Percentiles rank a stretch among this genome's conserved stretches.
Conservation (phyloP, 129 eudicot species). For the Arctium minus region DNA sequence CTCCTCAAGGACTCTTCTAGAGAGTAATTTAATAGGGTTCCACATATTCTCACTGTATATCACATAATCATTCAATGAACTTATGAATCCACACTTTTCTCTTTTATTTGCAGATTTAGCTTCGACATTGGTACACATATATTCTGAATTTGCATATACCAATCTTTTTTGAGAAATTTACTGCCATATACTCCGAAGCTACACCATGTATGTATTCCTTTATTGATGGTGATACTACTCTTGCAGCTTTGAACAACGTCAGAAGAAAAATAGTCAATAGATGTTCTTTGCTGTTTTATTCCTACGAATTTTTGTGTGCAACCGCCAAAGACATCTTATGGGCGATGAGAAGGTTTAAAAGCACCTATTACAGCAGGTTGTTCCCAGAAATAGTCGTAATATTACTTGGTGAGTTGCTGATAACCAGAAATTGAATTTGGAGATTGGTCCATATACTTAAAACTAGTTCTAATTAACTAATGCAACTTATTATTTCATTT, state of each 20-base stretch:
- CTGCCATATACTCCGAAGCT: background rate
- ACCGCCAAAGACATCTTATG: background rate
- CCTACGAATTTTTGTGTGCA: background rate
- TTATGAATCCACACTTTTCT: background rate
- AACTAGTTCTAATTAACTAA: background rate
- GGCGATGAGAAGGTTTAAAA: background rate
- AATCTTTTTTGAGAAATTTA: background rate
- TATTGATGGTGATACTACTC: background rate
- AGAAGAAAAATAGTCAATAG: background rate
- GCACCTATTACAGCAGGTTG: background rate
- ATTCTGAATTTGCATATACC: background rate
- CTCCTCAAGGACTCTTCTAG: no score
- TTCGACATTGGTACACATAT: background rate
- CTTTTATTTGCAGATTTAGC: background rate
- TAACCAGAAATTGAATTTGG: background rate
- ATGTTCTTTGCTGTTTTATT: background rate
- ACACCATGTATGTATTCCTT: background rate
- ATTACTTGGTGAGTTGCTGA: background rate
- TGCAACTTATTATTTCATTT: background rate
- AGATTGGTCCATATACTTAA: background rate
- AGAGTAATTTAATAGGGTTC: no score
- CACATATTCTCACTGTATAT: no score
- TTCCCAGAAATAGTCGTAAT: background rate
- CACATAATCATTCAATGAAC: no score
- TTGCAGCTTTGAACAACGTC: background rate